These are phyloP conservation scores for Lichina pygmaea DNA, from an alignment of 495 filamentous ascomycete genomes.

Conservation along the genomic window DNA sequence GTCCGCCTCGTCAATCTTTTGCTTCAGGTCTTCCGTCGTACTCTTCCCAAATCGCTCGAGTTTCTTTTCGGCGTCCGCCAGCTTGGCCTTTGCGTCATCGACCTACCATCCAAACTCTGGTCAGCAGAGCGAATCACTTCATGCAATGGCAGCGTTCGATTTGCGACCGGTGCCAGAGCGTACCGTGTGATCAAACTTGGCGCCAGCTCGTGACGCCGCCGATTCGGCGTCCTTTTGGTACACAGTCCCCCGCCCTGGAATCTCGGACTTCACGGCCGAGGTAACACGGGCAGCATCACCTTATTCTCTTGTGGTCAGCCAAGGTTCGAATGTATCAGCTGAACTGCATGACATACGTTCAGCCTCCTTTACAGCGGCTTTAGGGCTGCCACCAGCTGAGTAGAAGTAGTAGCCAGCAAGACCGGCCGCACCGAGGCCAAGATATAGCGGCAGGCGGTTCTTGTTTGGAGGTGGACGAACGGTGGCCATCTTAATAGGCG, in stretches of 20 bases:
- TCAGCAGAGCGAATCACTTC: not conserved
- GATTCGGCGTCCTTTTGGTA: slow-evolving; percentile 24
- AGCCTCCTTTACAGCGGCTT: slow-evolving; percentile 51
- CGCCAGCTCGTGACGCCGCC: slow-evolving; percentile 21
- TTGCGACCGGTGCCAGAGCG: slow-evolving; percentile 3
- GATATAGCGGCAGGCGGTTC: slow-evolving; percentile 23
- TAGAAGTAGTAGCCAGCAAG: slow-evolving; percentile 80
- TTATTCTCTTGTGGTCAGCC: slow-evolving; percentile 5
- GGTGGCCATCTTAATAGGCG: not conserved
- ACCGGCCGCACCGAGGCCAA: slow-evolving; percentile 36
- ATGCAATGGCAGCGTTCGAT: not conserved
- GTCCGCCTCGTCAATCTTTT: slow-evolving; percentile 26
- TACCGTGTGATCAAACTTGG: slow-evolving; percentile 29
- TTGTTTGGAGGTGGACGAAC: slow-evolving; percentile 8
- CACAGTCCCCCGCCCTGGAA: slow-evolving; percentile 22
- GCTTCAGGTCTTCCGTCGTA: slow-evolving; percentile 8
- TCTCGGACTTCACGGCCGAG: slow-evolving; percentile 33
- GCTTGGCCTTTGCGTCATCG: slow-evolving; percentile 32
- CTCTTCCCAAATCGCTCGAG: slow-evolving; percentile 14
- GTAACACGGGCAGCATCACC: slow-evolving; percentile 38
- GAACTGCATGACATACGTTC: slow-evolving; percentile 33
- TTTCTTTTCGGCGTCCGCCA: slow-evolving; percentile 13
- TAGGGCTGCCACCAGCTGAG: slow-evolving; percentile 56
- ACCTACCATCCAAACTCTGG: slow-evolving; percentile 19
- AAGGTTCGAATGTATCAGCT: not conserved